Conservation (phyloP, 495 filamentous ascomycete genomes). For the Talaromyces trachyspermus region DNA sequence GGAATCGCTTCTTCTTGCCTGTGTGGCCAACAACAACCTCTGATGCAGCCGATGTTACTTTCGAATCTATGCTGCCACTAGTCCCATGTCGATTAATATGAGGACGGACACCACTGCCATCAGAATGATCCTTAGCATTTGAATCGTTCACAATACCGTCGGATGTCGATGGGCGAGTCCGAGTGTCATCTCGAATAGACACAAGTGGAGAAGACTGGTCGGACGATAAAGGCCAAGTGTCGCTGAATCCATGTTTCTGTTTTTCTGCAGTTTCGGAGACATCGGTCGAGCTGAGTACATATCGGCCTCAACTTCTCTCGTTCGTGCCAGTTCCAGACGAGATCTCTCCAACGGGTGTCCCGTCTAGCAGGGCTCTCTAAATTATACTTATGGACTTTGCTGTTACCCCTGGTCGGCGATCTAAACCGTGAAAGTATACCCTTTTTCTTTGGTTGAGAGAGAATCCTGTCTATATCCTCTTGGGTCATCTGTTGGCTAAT, state of each 20-base stretch:
- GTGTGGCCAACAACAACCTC: conserved; percentile 32
- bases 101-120: conserved; percentile 3
- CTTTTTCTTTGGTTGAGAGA: conserved; percentile 27
- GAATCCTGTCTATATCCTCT: conserved; percentile 31
- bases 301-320: conserved; percentile 13
- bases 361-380: conserved; percentile 21
- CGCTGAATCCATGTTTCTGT: conserved; percentile 10
- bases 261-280: conserved; percentile 25
- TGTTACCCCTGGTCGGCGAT: conserved; percentile 25
- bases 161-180: conserved; percentile 5
- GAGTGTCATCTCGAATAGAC: neutral
- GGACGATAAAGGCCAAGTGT: conserved; percentile 16
- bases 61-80: conserved; percentile 8
- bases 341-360: conserved; percentile 31
- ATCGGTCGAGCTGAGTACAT: conserved; percentile 9
- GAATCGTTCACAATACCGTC: conserved; percentile 7
- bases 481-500: conserved; percentile 24
- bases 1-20: conserved; percentile 46
- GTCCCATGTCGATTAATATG: conserved; percentile 10
- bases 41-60: conserved; percentile 12
- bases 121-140: no score
- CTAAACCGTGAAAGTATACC: conserved; percentile 36
- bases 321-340: conserved; percentile 21
- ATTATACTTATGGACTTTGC: conserved; percentile 25
- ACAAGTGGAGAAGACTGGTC: neutral